Conservation (phyloP, 2,329 filamentous ascomycete genomes). For the Penicillium sp. region DNA sequence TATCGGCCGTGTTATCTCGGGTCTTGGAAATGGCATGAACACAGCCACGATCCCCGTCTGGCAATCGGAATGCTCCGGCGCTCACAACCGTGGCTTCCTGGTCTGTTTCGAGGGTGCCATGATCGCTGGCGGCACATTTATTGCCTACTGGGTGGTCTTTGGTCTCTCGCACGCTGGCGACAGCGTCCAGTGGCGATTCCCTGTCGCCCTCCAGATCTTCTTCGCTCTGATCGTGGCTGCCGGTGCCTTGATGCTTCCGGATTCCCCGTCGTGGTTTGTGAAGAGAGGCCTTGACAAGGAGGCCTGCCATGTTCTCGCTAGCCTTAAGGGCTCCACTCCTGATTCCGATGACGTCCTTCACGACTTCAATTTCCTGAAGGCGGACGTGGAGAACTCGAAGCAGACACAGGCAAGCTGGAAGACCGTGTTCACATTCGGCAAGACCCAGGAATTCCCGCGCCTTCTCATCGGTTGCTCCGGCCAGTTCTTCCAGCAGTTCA, state of each 20-base stretch:
- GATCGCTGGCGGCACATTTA: constrained; percentile 31
- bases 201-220: constrained; percentile 47
- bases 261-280: constrained; percentile 55
- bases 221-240: constrained; percentile 29
- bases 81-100: constrained; percentile 25
- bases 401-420: constrained; percentile 26
- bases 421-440: constrained; percentile 27
- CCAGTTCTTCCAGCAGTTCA: constrained; percentile 43
- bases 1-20: constrained; percentile 28
- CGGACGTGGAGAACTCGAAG: constrained; percentile 39
- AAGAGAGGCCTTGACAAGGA: constrained; percentile 48
- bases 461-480: constrained; percentile 29
- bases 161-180: constrained; percentile 31
- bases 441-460: constrained; percentile 32
- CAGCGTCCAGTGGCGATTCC: constrained; percentile 43
- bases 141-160: constrained; percentile 38
- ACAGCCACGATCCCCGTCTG: constrained; percentile 32
- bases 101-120: constrained; percentile 28
- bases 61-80: constrained; percentile 29
- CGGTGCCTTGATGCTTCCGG: constrained; percentile 40
- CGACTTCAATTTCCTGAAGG: constrained; percentile 41
- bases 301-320: constrained; percentile 46
- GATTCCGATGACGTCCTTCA: constrained; percentile 35
- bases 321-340: constrained; percentile 34
- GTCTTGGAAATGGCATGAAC: constrained; percentile 27